Evolutionary conservation across 768 basidiomycete species (phyloP).

Genomic region (Dacryopinax primogenitus): DNA sequence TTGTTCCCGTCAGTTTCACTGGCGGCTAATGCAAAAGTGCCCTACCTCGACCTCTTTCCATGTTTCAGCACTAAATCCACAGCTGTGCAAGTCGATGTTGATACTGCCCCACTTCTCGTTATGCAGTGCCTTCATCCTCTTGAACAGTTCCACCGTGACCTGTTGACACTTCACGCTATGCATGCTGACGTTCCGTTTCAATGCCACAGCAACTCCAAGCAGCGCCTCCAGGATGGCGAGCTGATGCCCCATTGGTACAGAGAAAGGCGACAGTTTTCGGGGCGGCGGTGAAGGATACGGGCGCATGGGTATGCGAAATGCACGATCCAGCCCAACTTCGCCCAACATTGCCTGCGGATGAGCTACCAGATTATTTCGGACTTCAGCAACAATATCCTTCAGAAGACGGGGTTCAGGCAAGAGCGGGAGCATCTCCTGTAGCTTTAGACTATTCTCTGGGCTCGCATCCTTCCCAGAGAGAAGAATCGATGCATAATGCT

Average conservation of each 20-base stretch:
- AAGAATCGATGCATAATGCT: constrained; percentile 67
- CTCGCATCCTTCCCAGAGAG: constrained; percentile 28
- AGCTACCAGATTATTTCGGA: constrained; percentile 46
- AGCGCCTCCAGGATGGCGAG: constrained; percentile 68
- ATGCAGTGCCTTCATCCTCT: constrained; percentile 44
- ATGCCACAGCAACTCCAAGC: constrained; percentile 68
- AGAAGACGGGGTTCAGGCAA: constrained; percentile 66
- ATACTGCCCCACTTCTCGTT: constrained; percentile 43
- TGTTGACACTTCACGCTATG: constrained; percentile 74
- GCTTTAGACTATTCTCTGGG: constrained; percentile 24
- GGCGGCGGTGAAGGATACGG: constrained; percentile 30
- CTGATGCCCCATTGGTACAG: constrained; percentile 70
- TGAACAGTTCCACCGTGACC: constrained; percentile 54
- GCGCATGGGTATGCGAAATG: constrained; percentile 57
- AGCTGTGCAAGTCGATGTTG: constrained; percentile 83
- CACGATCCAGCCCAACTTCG: constrained; percentile 83
- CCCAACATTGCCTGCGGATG: constrained; percentile 74
- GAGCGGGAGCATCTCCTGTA: constrained; percentile 44
- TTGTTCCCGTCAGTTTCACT: background rate
- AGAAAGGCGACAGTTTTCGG: constrained; percentile 60
- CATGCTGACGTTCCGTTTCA: constrained; percentile 64
- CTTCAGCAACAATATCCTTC: constrained; percentile 40
- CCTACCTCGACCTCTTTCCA: constrained; percentile 65
- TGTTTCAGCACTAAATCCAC: constrained; percentile 65
- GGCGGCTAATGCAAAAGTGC: background rate